These are phyloP conservation scores for Fusarium pilosicola DNA, from an alignment of 2,329 filamentous ascomycete species.

Conservation along the genomic window DNA sequence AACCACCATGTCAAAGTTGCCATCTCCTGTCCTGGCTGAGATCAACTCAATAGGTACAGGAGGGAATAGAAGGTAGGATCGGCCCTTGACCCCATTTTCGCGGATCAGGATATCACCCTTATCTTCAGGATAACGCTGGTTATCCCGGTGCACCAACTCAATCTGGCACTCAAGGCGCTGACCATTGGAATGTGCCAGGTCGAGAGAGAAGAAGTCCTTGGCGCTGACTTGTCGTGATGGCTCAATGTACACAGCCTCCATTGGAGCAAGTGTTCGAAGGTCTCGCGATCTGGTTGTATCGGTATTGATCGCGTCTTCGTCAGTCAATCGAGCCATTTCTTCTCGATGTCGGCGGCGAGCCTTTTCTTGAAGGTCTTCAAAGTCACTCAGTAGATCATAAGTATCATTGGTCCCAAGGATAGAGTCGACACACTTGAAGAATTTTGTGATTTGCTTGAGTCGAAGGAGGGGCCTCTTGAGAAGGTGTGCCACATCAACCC, in stretches of 20 bases:
- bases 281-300: conserved; percentile 85
- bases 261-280: conserved; percentile 76
- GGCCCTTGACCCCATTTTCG: conserved; percentile 80
- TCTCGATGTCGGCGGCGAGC: conserved; percentile 74
- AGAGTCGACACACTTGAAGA: conserved; percentile 75
- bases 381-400: conserved; percentile 57
- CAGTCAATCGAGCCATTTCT: conserved; percentile 76
- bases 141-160: conserved; percentile 87
- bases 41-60: conserved; percentile 78
- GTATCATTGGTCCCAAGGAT: conserved; percentile 61
- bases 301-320: conserved; percentile 86
- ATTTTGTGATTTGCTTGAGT: conserved; percentile 86
- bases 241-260: conserved; percentile 77
- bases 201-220: conserved; percentile 88
- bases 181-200: conserved; percentile 86
- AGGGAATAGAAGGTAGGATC: conserved; percentile 88
- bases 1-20: conserved; percentile 76
- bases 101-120: conserved; percentile 90
- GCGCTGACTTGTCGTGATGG: conserved; percentile 84
- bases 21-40: conserved; percentile 82
- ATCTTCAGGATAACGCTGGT: conserved; percentile 71
- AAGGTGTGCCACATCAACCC: conserved; percentile 93
- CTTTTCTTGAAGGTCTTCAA: conserved; percentile 78
- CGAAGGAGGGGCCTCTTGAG: conserved; percentile 89
- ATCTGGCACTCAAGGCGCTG: conserved; percentile 90